These are phyloP conservation scores for Irpex sp. DNA, from an alignment of 1,284 basidiomycete species.

Conservation along the genomic window DNA sequence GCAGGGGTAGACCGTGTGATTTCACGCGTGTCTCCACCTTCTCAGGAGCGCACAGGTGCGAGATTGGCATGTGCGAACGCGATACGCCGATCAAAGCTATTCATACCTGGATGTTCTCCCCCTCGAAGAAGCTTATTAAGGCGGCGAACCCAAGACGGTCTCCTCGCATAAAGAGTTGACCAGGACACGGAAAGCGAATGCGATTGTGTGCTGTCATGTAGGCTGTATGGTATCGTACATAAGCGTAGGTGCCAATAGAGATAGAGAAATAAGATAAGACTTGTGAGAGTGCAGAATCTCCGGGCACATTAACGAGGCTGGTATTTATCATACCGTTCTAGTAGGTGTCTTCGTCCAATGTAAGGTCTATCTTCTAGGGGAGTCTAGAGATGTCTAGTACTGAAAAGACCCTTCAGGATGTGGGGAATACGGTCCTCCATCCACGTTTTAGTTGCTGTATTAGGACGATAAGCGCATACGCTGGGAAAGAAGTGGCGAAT, in stretches of 20 bases:
- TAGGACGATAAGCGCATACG: neutral
- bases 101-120: neutral
- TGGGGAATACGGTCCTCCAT: conserved; percentile 37
- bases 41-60: neutral
- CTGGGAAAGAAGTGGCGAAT: neutral
- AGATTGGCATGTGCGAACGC: neutral
- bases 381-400: neutral
- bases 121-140: neutral
- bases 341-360: neutral
- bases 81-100: neutral
- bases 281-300: neutral
- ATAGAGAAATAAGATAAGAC: conserved; percentile 2
- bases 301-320: neutral
- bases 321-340: conserved; percentile 5
- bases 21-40: neutral
- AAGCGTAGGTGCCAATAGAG: neutral
- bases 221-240: neutral
- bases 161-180: neutral
- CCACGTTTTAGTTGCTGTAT: conserved; percentile 62
- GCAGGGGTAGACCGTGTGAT: neutral
- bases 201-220: neutral
- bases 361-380: neutral
- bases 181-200: neutral
- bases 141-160: neutral
- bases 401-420: neutral